Evolutionary conservation across 1,139 yeast genomes (phyloP).

Genomic region (Nakaseomyces bracarensis): DNA sequence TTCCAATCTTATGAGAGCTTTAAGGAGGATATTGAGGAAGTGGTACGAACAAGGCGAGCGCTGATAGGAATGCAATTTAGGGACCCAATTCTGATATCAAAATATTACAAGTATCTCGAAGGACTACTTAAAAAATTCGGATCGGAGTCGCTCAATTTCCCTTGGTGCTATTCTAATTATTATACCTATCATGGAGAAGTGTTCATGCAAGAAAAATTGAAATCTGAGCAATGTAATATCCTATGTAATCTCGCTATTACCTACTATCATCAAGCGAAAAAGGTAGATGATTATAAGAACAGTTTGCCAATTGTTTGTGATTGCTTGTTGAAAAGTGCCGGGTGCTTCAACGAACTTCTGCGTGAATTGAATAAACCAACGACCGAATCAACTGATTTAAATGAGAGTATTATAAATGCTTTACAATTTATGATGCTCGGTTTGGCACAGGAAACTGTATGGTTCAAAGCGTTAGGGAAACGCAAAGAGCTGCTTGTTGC

Average conservation of each 20-base stretch:
- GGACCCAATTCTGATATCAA: background rate
- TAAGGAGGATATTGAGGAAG: background rate
- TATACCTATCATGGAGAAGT: background rate
- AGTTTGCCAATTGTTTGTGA: slow-evolving; percentile 34
- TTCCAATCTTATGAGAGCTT: slow-evolving; percentile 2
- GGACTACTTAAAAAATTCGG: background rate
- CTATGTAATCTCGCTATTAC: slow-evolving; percentile 45
- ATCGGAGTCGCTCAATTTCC: background rate
- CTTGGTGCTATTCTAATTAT: slow-evolving; percentile 1
- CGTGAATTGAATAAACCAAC: slow-evolving; percentile 20
- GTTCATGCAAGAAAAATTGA: background rate
- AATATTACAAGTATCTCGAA: background rate
- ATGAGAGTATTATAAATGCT: slow-evolving; percentile 37
- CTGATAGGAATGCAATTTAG: background rate
- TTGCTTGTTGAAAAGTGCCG: slow-evolving; percentile 64
- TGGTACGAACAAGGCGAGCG: slow-evolving; percentile 1
- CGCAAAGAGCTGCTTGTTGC: slow-evolving; percentile 57
- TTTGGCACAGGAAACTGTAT: slow-evolving; percentile 80
- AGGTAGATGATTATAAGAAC: slow-evolving; percentile 55
- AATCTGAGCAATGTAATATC: slow-evolving; percentile 38
- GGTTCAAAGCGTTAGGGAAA: slow-evolving; percentile 65
- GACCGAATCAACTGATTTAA: slow-evolving; percentile 29
- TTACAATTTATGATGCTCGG: slow-evolving; percentile 53
- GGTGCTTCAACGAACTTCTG: slow-evolving; percentile 45
- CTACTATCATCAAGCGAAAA: slow-evolving; percentile 32